These are phyloP conservation scores for Zopfia rhizophila DNA, from an alignment of 2,329 filamentous ascomycete genomes.

Conservation along the genomic window DNA sequence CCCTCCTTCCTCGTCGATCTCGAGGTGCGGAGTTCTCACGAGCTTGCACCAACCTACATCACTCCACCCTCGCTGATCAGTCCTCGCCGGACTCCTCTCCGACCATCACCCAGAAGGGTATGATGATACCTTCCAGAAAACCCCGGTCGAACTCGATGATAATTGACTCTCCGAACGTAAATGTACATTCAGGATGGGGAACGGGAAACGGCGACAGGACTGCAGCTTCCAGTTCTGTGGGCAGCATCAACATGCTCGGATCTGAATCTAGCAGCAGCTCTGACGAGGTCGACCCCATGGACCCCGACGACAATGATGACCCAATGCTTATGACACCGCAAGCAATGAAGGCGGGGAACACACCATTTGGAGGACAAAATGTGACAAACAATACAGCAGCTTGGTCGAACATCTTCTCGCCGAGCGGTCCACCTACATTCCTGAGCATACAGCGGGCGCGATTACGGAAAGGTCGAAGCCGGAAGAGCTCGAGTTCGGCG, in stretches of 20 bases:
- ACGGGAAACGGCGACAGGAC: slow-evolving; percentile 65
- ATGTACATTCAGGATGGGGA: slow-evolving; percentile 71
- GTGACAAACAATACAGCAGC: slow-evolving; percentile 64
- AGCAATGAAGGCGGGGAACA: slow-evolving; percentile 67
- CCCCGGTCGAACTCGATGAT: slow-evolving; percentile 51
- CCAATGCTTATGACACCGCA: slow-evolving; percentile 86
- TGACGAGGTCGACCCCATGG: slow-evolving; percentile 64
- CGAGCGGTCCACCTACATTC: slow-evolving; percentile 75
- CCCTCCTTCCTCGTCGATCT: slow-evolving; percentile 87
- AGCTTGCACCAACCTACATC: slow-evolving; percentile 92
- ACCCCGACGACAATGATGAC: slow-evolving; percentile 66
- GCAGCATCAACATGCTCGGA: slow-evolving; percentile 80
- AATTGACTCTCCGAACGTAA: slow-evolving; percentile 72
- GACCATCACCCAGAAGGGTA: slow-evolving; percentile 76
- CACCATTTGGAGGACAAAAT: slow-evolving; percentile 50
- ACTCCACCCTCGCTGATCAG: slow-evolving; percentile 90
- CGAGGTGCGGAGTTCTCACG: slow-evolving; percentile 92
- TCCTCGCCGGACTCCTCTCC: slow-evolving; percentile 92
- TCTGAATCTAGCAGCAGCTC: slow-evolving; percentile 79
- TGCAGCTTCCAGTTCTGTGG: slow-evolving; percentile 76
- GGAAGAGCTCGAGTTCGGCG: slow-evolving; percentile 75
- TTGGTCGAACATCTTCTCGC: slow-evolving; percentile 74
- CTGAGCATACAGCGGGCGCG: slow-evolving; percentile 79
- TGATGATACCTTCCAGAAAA: slow-evolving; percentile 68
- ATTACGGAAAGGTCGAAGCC: slow-evolving; percentile 66